Base-by-base conservation (phyloP, 805 yeast genomes). In the Hanseniaspora jakobsenii region DNA sequence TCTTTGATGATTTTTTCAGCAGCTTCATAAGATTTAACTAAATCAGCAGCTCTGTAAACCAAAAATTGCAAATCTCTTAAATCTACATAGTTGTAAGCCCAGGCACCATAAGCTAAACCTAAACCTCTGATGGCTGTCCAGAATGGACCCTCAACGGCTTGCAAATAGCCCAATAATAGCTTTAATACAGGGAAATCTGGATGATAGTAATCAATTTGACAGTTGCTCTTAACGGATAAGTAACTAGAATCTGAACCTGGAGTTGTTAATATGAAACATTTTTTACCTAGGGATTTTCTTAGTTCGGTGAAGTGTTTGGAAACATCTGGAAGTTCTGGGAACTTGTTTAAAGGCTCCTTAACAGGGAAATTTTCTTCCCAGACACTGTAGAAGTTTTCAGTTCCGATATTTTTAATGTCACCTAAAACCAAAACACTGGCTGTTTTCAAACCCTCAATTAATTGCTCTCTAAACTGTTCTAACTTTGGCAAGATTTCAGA, bases 41-140 rank as follows among this genome's bases (percentile, higher is more conserved):
- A 75, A 59, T 91, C 96, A 1, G 94, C 73, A 12, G 93, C 95
- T 50, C 95, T 72, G 54, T 83, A 82, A 16, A 89, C 70, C 36
- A 68, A 70, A 54, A 78, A 83, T 4, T 69, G 67, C 50, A 89
- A 60, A 43, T 70, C 73, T 3, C 93, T 89, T 32, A 73, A 63
- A 52, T 85, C 95, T 10, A 73, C 56, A 49, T 71, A 70, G 38
- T 74, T 67, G 35, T 67, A 56, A 52, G 84, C 67, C 44, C 66
- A 67, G 1, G 89, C 91, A 30, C 95, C 96, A 59, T 91, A 91
- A 0, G 96, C 96, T 34, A 83, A 66, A 2, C 98, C 98, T 1
- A 86, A 72, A 32, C 98, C 98, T 62, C 98, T 74, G 27, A 91
- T 82, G 46, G 93, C 95, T 54, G 84, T 73, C 96, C 97, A 89